Base-by-base conservation (phyloP, 176 grass and related monocot genomes). In the Musa acuminata region DNA sequence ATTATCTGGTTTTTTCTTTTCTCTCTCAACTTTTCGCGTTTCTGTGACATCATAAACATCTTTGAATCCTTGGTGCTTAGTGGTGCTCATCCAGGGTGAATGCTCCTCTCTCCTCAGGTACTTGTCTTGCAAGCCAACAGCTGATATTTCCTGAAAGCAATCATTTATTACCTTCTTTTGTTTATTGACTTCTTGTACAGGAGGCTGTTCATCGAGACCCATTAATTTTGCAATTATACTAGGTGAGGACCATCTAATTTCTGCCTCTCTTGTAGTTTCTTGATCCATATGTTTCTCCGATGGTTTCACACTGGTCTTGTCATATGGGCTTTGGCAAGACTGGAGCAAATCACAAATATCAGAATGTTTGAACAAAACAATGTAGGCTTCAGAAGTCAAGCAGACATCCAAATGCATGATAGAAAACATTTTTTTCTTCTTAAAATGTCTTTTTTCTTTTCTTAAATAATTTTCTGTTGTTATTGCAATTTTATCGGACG, bases 211-310 rank as follows among this genome's bases (percentile, higher is more conserved):
- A 67, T 89, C 87, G 77, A 93, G 84, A 72, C 90, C 87, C 90
- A 93, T 89, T 10, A 93, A 78, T 75, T 85, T 89, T 81, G 90
- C 90, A 60, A 93, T 85, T 49, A 93, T 77, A 81, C 84, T 81
- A 71, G 87, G 82, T 7, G 87, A 87, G 20, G 84, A 77, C 20
- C 58, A 50, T 20, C 57, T 73, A 50, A 51, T 80, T 52, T 72
- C 69, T 24, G 69, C 49, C 53, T 73, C 57, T 64, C 43, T 80
- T 25, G 49, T 19, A n/a, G 43, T 53, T 48, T 53, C 14, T 49
- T 62, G 11, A 64, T 19, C 64, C 52, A 55, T 55, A 23, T 48
- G 24, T 29, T 63, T 49, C 53, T 71, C 24, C 72, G 22, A 51
- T 70, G 76, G 50, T 54, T 54, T 53, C 26, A 52, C 50, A 72